Evolutionary conservation across 2,329 filamentous ascomycete genomes (phyloP), one percentile per base, ranked within the genome.

Genomic region (Zasmidium cellare): DNA sequence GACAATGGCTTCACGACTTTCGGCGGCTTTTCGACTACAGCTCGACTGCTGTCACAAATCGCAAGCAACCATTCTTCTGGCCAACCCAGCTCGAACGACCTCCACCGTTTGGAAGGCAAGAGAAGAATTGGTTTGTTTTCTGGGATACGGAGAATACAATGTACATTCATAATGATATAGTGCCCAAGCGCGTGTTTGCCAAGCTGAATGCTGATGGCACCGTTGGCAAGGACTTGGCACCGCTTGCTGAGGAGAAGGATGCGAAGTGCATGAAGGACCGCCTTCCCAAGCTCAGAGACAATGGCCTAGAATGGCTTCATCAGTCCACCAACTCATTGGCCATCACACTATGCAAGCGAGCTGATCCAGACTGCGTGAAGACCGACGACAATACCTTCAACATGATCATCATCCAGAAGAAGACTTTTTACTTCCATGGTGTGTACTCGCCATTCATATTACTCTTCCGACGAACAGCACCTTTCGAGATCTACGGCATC

Each of bases 41-140:
- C 38, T 52, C 24, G 16, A 46, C 51, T 7, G 20, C 22, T 3
- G 49, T 41, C 6, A 25, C 24, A 9, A 24, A 49, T 20, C 23
- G 28, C 7, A 45, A 44, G 12, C 31, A 53, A 9, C 60, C 67
- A 9, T 84, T 82, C 64, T 66, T 66, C 14, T 50, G 63, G 0
- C 76, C 75, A 0, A 82, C 77, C 0, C 83, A 85, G 60, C 67
- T 86, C 2, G 77, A 80, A 46, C 72, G 82, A 0, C 82, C 81
- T 0, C 53, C 62, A 9, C 76, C 79, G 0, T 79, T 72, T 65
- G 65, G 66, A 2, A 35, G 63, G 0, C 63, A 85, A 18, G 83
- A 86, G 70, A 86, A 86, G 77, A 86, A 86, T 61, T 86, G 79
- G 76, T 86, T 86, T 60, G 59, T 82, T 1, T 86, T 86, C 71